Evolutionary conservation across 495 filamentous ascomycete genomes (phyloP), one percentile per base, ranked within the genome.

Genomic region (Podospora bellae-mahoneyi): DNA sequence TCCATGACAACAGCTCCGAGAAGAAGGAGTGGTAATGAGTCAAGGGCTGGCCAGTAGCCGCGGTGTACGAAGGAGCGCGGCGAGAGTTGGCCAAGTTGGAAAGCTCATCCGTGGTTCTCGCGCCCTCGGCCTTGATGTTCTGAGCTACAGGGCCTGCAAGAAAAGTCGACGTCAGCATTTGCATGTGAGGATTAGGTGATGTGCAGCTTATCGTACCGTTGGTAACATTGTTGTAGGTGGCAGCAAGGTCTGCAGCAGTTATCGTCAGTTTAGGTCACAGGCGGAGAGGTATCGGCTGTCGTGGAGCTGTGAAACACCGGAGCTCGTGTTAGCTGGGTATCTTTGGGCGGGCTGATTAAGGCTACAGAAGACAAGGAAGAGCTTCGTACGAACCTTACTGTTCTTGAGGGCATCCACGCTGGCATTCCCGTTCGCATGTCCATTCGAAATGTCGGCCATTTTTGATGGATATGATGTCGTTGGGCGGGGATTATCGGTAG

Each of bases 11-110:
- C 64, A 99, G 85, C 78, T 91, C 92, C 74, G 92, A 92, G 83
- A 98, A 94, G 82, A 97, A 87, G 44, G 93, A 97, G 81, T 98
- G 95, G 80, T 97, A 99, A 80, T 94, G 91, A 61, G 93, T 97
- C 81, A 98, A 80, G 28, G 90, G 90, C 77, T 97, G 94, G 72
- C 92, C 93, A 74, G 89, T 96, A 70, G 87, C 88, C 72, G 92
- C 87, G 53, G 85, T 86, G 67, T 88, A 83, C 44, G 85, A 79
- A 56, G 92, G 91, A 62, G 87, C 87, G 64, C 85, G 84, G 68
- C 90, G 90, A 66, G 91, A 73, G 69, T 87, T 86, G 72, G 90
- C 89, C 64, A 97, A 83, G 73, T 92, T 91, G 75, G 84, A 85
- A 71, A 96, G 84, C 81, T 96, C 92, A 70, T 82, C 79, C 63